Evolutionary conservation across 2,329 filamentous ascomycete genomes (phyloP), one percentile per base, ranked within the genome.

Genomic region (Talaromyces amestolkiae): DNA sequence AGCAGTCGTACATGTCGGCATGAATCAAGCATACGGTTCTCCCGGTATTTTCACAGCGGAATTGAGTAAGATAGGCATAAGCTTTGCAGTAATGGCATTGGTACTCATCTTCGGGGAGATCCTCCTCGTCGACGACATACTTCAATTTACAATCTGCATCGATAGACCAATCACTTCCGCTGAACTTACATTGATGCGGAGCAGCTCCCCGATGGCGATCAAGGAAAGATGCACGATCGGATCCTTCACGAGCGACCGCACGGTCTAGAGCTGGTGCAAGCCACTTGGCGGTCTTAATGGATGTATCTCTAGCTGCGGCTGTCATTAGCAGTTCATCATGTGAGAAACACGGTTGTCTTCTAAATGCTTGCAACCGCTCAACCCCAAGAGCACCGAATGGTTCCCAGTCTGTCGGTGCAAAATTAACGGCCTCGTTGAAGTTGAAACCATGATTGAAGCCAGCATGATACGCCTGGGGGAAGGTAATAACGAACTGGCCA

Each of bases 401-500:
- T 73, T 99, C 95, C 95, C 95, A 99, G 72, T 99, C 95, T 33
- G 83, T 85, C 0, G 95, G 95, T 0, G 95, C 95, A 79, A 99
- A 99, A 75, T 99, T 99, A 71, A 99, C 95, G 5, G 95, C 95
- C 77, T 99, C 95, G 71, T 99, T 99, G 78, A 97, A 96, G 75
- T 99, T 99, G 82, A 99, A 99, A 0, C 91, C 95, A 72, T 99
- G 95, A 72, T 99, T 99, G 80, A 99, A 99, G 0, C 95, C 95
- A 6, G 95, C 94, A 75, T 99, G 95, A 72, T 98, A 99, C 0
- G 95, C 95, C 75, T 97, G 91, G 0, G 95, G 95, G 72, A 97
- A 99, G 0, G 95, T 99, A 69, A 99, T 89, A 68, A 99, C 93
- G 69, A 99, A 92, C 74, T 99, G 93, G 5, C 95, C 95, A 33